Evolutionary conservation across 2,329 filamentous ascomycete genomes (phyloP).

Genomic region (Ustilaginoidea virens): DNA sequence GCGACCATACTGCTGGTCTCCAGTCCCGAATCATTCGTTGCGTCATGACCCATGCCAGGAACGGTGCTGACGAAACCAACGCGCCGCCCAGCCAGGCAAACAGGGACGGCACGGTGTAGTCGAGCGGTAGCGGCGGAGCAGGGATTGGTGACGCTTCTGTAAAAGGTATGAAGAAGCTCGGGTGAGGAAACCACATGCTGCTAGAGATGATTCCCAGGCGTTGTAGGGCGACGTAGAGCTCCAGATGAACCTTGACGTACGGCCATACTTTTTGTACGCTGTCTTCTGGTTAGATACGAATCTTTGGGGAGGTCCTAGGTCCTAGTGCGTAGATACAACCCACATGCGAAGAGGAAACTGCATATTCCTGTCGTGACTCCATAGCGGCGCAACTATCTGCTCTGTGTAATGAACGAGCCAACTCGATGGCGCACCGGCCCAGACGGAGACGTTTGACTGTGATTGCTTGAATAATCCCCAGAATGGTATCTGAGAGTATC

Average conservation of each 20-base stretch:
- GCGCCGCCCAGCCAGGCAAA: constrained; percentile 26
- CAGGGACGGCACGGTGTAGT: constrained; percentile 22
- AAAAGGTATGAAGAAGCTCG: constrained; percentile 39
- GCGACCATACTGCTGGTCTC: constrained; percentile 20
- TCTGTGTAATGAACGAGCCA: constrained; percentile 15
- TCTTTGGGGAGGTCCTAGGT: too few relatives aligned
- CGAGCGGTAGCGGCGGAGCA: constrained; percentile 25
- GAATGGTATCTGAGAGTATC: constrained; percentile 33
- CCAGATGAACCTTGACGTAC: constrained; percentile 33
- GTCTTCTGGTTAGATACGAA: constrained; percentile 7
- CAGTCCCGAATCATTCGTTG: constrained; percentile 21
- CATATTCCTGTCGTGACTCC: constrained; percentile 10
- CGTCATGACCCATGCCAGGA: constrained; percentile 29
- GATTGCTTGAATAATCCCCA: constrained; percentile 22
- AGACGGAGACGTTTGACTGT: constrained; percentile 14
- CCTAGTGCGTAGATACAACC: constrained; percentile 2
- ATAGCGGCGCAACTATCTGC: constrained; percentile 11
- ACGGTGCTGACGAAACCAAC: constrained; percentile 28
- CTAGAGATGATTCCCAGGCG: constrained; percentile 30
- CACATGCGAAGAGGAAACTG: constrained; percentile 13
- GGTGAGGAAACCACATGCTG: constrained; percentile 25
- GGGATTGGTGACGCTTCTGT: constrained; percentile 33
- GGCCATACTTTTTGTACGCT: constrained; percentile 19
- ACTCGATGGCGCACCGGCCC: constrained; percentile 18
- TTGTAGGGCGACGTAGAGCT: constrained; percentile 37